Evolutionary conservation across 257 asterid species (phyloP), one percentile per base, ranked within the genome.

Genomic region (Haberlea rhodopensis): DNA sequence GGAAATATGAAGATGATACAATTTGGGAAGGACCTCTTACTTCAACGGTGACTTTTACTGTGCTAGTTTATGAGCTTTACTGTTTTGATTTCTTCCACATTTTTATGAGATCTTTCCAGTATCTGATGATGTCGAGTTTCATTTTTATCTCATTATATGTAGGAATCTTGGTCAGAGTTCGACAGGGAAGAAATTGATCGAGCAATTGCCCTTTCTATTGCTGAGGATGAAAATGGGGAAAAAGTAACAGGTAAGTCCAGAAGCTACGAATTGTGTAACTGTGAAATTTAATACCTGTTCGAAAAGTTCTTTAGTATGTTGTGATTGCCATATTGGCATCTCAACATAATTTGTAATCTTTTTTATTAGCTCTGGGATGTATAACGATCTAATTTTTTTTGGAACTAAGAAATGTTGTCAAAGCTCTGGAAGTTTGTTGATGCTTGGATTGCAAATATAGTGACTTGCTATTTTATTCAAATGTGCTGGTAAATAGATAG

Each of bases 171-270:
- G 84, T 80, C 94, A 21, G 97, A 94, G 75, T 84, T 87, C 64
- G 97, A 94, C 58, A 78, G 71, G 32, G 97, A 94, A 75, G 96
- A 94, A 64, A 82, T 90, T 29, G 96, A 87, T 73, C 81, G 78
- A 62, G 99, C 99, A 26, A 83, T 94, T 62, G 96, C 99, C 64
- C 79, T 86, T 57, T 94, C 99, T 37, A 80, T 90, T 71, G 89
- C 87, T 51, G 95, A 78, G 65, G 84, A 86, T 48, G 89, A 73
- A 63, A 90, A 87, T 69, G 97, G 96, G 67, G 87, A 89, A 76
- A 79, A 73, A 76, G 79, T 80, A 71, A 80, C 83, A 40, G 95
- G 97, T 88, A 72, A 81, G 91, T 75, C 25, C 21, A 60, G 68
- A 52, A 57, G 75, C 43, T 61, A 27, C 63, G 62, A 59, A 65